Percentiles rank a stretch among this genome's conserved stretches.
phyloP scores from a whole-genome alignment of 148 eudicot species.

The Nepenthes gracilis region DNA sequence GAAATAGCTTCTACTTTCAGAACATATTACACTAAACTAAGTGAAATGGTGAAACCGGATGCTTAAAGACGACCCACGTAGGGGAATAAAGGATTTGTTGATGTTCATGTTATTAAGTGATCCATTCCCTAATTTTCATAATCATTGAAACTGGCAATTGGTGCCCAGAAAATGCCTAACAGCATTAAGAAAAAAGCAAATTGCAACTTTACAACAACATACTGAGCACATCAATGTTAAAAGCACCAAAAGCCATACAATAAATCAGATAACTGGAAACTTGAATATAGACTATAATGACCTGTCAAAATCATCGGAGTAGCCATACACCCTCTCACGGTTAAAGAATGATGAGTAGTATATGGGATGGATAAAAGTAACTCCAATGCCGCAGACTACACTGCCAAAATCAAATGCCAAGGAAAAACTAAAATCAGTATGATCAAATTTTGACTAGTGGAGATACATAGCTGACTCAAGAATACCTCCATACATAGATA shows the following conservation, averaged over 20 bases:
- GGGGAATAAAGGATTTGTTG: background rate
- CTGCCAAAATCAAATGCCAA: slow-evolving; percentile 19
- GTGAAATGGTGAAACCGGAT: background rate
- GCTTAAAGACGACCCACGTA: background rate
- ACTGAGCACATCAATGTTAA: background rate
- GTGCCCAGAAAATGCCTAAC: too few relatives aligned
- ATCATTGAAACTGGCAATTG: too few relatives aligned
- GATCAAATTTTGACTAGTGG: background rate
- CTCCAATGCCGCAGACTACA: slow-evolving; percentile 51
- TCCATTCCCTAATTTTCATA: too few relatives aligned
- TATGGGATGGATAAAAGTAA: slow-evolving; percentile 59
- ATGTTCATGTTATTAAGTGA: too few relatives aligned
- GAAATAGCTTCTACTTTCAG: background rate
- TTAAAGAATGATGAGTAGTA: slow-evolving; percentile 44
- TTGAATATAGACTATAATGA: slow-evolving; percentile 2
- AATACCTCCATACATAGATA: background rate
- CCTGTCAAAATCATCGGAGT: slow-evolving; percentile 64
- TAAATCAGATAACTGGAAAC: background rate
- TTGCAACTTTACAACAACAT: too few relatives aligned
- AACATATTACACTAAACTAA: background rate
- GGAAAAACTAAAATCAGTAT: slow-evolving; percentile 4
- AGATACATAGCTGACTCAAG: background rate
- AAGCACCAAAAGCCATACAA: background rate
- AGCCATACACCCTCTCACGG: slow-evolving; percentile 47
- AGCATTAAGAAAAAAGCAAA: too few relatives aligned